Evolutionary conservation across 352 stramenopile species (phyloP), one percentile per base, ranked within the genome.

Genomic region (Phytopythium montanum): DNA sequence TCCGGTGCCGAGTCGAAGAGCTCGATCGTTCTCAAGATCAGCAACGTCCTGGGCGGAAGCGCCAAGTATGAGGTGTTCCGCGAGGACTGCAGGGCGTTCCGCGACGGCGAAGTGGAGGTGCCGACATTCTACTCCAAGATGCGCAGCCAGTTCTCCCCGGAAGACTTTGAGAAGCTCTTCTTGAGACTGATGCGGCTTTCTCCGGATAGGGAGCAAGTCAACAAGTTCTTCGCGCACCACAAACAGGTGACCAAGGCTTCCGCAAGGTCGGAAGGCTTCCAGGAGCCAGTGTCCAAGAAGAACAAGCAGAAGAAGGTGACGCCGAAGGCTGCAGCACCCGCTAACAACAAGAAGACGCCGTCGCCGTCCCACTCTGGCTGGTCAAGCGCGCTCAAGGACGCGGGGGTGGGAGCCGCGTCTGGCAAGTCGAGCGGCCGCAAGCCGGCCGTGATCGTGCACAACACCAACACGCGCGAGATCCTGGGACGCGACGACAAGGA

Each of bases 51-150:
- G 2, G 86, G 86, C 34, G 91, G 73, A 45, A 81, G 89, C 48
- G 81, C 81, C 23, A 93, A 92, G 66, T 95, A 93, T 59, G 83
- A 93, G 45, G 76, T 90, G 3, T 93, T 95, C 50, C 79, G 86
- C 0, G 76, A 92, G 61, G 70, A 78, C 28, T 95, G 86, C 65
- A 87, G 83, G 57, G 68, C 79, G 23, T 95, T 88, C 56, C 84
- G 83, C 4, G 29, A 79, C 19, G 73, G 66, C 0, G 75, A 91
- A 29, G 61, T 64, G 21, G 78, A 89, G 36, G 55, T 89, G n/a
- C 70, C 82, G 5, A 69, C 72, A 16, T 95, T 95, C 39, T 95
- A 95, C 58, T 60, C 65, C 52, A 88, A 88, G 56, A 81, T 92
- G 61, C 72, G 72, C 29, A 57, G 72, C 16, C 73, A 85, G 70